These are phyloP conservation scores for Penicillium soppii DNA, from an alignment of 495 filamentous ascomycete genomes.

Conservation along the genomic window DNA sequence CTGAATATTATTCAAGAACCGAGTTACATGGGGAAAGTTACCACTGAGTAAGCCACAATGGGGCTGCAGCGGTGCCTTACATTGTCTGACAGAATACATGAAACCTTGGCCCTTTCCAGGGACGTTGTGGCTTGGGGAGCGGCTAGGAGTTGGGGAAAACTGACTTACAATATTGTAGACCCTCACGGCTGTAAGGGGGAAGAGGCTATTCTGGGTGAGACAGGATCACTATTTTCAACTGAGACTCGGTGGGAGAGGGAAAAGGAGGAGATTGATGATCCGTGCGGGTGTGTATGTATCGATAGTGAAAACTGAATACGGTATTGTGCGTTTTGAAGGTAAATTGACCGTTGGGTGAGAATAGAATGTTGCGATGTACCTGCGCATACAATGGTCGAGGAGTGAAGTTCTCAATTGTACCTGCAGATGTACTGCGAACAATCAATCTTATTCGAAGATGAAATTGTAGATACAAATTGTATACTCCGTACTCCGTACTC, in stretches of 20 bases:
- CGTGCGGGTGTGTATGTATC: background rate
- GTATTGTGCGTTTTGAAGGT: no score
- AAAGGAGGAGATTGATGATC: background rate
- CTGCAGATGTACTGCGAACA: no score
- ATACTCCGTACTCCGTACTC: no score
- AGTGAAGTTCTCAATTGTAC: no score
- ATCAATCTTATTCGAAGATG: no score
- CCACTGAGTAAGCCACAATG: constrained; percentile 6
- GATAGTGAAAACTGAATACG: constrained; percentile 1
- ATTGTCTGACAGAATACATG: constrained; percentile 2
- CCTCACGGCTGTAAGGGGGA: constrained; percentile 8
- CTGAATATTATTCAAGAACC: background rate
- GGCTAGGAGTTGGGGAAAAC: constrained; percentile 1
- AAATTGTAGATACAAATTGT: background rate
- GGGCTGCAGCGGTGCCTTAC: constrained; percentile 5
- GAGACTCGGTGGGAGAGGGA: background rate
- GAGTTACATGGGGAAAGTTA: background rate
- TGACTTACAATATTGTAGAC: no score
- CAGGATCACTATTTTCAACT: constrained; percentile 1
- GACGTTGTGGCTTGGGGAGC: background rate
- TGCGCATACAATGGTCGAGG: background rate
- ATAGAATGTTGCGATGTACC: background rate
- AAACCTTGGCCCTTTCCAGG: background rate
- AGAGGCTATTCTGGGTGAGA: constrained; percentile 7
- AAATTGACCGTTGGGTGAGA: constrained; percentile 1